phyloP scores from a whole-genome alignment of 2,329 filamentous ascomycete genomes.

The Berkeleyomyces rouxiae region DNA sequence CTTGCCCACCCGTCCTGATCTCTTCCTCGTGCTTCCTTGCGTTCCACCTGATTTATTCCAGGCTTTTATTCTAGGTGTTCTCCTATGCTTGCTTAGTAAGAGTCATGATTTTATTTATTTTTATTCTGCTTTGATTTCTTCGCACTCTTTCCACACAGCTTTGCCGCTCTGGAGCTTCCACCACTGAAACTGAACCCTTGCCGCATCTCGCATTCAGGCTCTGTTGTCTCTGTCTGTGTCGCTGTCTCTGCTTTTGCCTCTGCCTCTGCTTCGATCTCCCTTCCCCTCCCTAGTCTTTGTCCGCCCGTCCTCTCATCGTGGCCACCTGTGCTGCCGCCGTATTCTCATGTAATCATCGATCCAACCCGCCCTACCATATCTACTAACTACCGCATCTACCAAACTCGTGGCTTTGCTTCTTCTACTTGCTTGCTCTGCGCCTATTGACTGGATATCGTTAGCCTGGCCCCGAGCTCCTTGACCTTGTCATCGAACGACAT shows the following conservation, averaged over 20 bases:
- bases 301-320: background rate
- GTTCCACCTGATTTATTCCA: too few relatives aligned
- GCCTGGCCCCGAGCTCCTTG: background rate
- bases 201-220: background rate
- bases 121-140: too few relatives aligned
- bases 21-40: background rate
- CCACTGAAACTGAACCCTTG: background rate
- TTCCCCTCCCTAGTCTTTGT: background rate
- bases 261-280: background rate
- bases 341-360: background rate
- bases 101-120: too few relatives aligned
- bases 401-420: background rate
- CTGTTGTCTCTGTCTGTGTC: background rate
- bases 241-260: background rate
- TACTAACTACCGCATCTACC: background rate
- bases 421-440: background rate
- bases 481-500: background rate
- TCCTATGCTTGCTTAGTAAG: too few relatives aligned
- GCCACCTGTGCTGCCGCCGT: background rate
- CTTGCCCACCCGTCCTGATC: background rate
- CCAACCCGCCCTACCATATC: background rate
- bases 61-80: too few relatives aligned
- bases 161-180: background rate
- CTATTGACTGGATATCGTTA: background rate
- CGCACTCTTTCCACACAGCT: too few relatives aligned